phyloP scores from a whole-genome alignment of 768 basidiomycete species.

The Trametes gibbosa region DNA sequence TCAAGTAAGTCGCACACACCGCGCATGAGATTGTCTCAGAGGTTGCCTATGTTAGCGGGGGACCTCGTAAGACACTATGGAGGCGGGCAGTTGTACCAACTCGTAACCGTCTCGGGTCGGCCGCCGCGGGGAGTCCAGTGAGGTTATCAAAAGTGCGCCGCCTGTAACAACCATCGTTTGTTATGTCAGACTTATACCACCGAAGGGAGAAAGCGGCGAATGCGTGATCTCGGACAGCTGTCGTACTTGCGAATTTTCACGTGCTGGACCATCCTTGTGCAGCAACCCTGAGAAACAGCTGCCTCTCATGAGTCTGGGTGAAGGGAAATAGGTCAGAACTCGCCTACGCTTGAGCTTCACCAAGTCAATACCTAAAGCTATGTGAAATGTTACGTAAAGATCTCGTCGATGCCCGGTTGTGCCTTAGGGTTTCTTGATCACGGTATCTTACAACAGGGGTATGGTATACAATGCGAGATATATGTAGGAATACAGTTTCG shows the following conservation, averaged over 20 bases:
- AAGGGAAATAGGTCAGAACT: neutral
- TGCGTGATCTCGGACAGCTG: neutral
- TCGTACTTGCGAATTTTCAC: neutral
- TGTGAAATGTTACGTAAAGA: neutral
- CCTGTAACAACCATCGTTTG: too few relatives aligned
- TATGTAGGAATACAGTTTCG: constrained; percentile 1
- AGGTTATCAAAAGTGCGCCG: too few relatives aligned
- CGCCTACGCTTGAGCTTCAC: neutral
- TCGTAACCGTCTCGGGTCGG: too few relatives aligned
- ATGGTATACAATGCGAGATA: neutral
- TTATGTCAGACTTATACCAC: too few relatives aligned
- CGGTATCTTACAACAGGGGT: constrained; percentile 5
- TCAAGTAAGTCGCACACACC: too few relatives aligned
- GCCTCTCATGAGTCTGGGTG: neutral
- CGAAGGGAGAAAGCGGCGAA: neutral
- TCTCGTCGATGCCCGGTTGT: neutral
- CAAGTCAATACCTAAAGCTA: neutral
- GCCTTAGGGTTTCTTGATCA: neutral
- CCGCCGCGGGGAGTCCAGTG: too few relatives aligned
- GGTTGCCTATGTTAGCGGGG: too few relatives aligned
- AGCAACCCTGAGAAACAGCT: neutral
- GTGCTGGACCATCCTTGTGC: neutral
- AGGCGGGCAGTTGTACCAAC: neutral
- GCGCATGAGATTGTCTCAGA: too few relatives aligned
- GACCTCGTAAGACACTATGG: too few relatives aligned